Percentiles rank a stretch among this genome's conserved stretches.
Conservation (phyloP, 1,139 yeast species). For the Debaryomyces subglobosus region DNA sequence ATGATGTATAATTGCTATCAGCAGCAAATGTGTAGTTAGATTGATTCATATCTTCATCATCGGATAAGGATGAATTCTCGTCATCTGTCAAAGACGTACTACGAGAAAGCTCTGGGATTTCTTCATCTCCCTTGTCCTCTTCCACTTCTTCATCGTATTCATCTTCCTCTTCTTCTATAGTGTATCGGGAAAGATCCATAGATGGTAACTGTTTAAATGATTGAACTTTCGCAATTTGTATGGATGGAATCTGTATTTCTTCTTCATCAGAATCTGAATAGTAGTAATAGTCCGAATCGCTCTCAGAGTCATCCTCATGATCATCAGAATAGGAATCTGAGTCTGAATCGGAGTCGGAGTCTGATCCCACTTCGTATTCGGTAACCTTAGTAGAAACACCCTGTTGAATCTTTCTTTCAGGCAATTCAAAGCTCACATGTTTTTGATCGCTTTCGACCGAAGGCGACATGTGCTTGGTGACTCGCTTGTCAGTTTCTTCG, state of each 20-base stretch:
- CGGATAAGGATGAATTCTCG: slow-evolving; percentile 22
- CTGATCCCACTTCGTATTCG: slow-evolving; percentile 42
- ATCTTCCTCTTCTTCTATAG: slow-evolving; percentile 16
- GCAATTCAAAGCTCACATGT: slow-evolving; percentile 11
- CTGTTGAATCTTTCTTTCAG: slow-evolving; percentile 4
- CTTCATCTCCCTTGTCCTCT: slow-evolving; percentile 3
- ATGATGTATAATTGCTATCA: not conserved
- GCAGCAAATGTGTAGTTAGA: slow-evolving; percentile 5
- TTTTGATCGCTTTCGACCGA: not conserved
- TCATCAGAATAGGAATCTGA: slow-evolving; percentile 25
- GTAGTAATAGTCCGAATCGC: slow-evolving; percentile 34
- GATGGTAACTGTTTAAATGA: slow-evolving; percentile 26
- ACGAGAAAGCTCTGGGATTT: slow-evolving; percentile 30
- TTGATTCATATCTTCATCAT: slow-evolving; percentile 11
- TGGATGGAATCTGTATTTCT: slow-evolving; percentile 11
- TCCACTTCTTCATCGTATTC: not conserved
- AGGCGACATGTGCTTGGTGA: slow-evolving; percentile 12
- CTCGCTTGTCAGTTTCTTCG: slow-evolving; percentile 34
- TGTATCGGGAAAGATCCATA: slow-evolving; percentile 23
- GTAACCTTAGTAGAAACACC: slow-evolving; percentile 26
- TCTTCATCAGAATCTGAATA: slow-evolving; percentile 33
- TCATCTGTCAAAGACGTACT: slow-evolving; percentile 29
- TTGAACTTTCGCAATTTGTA: slow-evolving; percentile 1
- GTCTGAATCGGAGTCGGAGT: slow-evolving; percentile 29
- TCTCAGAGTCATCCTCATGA: slow-evolving; percentile 23